phyloP scores from a whole-genome alignment of 768 basidiomycete genomes.

The Pisolithus marmoratus region DNA sequence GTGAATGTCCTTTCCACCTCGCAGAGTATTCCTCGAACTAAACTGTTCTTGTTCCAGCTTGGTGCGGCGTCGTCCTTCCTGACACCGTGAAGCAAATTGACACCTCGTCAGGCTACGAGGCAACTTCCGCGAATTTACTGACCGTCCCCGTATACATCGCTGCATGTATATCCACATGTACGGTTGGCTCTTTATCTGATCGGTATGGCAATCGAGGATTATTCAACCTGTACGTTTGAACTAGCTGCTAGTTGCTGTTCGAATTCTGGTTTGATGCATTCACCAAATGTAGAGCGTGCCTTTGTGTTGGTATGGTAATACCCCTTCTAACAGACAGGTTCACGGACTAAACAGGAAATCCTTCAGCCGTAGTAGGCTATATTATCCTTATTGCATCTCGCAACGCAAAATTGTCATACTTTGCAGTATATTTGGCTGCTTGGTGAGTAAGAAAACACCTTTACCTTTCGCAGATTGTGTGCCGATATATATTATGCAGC shows the following conservation, averaged over 20 bases:
- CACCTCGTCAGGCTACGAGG: constrained; percentile 44
- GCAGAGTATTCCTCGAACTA: not conserved
- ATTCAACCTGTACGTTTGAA: constrained; percentile 52
- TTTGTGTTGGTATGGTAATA: constrained; percentile 11
- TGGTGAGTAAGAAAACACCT: constrained; percentile 39
- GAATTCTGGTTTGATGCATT: too few species aligned
- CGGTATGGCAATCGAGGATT: constrained; percentile 52
- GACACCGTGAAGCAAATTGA: constrained; percentile 2
- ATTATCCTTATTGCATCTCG: constrained; percentile 57
- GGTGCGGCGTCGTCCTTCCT: constrained; percentile 23
- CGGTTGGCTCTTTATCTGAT: constrained; percentile 60
- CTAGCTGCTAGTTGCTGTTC: too few species aligned
- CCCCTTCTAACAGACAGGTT: too few species aligned
- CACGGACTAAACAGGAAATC: too few species aligned
- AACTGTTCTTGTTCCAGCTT: constrained; percentile 24
- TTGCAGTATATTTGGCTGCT: constrained; percentile 66
- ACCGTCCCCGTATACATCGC: constrained; percentile 73
- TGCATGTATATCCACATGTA: constrained; percentile 62
- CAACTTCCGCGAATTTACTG: constrained; percentile 68
- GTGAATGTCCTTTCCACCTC: constrained; percentile 24
- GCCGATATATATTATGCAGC: constrained; percentile 25
- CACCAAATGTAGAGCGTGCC: constrained; percentile 14
- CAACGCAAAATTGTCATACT: constrained; percentile 60
- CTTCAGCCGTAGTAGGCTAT: too few species aligned
- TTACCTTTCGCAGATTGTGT: too few species aligned